Conservation (phyloP, 345 rosid species). For the Melaleuca alternifolia region DNA sequence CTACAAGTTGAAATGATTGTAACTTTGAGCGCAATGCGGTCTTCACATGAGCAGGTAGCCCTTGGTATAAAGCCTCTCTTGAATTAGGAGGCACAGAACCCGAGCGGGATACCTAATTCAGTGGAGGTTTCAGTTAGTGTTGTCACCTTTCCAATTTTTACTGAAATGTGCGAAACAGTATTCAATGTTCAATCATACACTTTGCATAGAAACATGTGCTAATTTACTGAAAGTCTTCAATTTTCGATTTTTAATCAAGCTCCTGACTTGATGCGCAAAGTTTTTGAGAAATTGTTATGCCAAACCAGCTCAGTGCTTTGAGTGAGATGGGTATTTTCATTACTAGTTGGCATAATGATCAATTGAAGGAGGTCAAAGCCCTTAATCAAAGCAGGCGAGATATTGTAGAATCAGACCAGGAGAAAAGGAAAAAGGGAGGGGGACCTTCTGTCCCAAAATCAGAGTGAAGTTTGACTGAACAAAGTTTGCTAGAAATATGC, state of each 20-base stretch:
- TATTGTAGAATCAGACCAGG: too few species aligned
- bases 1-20: conserved; percentile 56
- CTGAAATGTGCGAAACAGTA: background rate
- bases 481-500: background rate
- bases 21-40: conserved; percentile 69
- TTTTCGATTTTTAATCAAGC: background rate
- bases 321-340: background rate
- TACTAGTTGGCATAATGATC: background rate
- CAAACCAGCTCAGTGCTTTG: background rate
- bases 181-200: background rate
- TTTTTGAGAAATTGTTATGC: background rate
- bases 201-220: background rate
- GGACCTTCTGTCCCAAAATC: too few species aligned
- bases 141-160: background rate
- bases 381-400: too few species aligned
- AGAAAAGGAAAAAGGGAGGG: too few species aligned
- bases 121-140: background rate
- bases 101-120: conserved; percentile 76
- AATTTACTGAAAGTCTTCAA: background rate
- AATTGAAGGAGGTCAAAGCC: too few species aligned
- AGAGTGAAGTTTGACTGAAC: too few species aligned
- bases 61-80: conserved; percentile 94
- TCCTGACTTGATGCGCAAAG: background rate
- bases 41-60: conserved; percentile 78
- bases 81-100: conserved; percentile 88